A percentile compares a stretch with the other conserved stretches of the same genome.
Conservation (phyloP, 768 basidiomycete species). For the Phylloporus arenicola region DNA sequence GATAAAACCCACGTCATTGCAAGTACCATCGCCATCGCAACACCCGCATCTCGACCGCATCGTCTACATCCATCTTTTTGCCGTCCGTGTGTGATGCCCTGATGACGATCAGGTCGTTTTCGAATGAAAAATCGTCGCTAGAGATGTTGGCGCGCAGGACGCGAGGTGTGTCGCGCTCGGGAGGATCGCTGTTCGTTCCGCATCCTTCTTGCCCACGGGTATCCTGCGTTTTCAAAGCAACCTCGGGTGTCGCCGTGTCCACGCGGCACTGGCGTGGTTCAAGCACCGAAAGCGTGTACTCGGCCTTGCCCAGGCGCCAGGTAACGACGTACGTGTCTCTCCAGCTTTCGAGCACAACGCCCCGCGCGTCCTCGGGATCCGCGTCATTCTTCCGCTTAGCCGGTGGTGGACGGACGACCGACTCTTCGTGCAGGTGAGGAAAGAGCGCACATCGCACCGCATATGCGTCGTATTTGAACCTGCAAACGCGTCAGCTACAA, state of each 20-base stretch:
- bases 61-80: conserved; percentile 13
- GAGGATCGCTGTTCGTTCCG: background rate
- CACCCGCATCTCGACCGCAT: conserved; percentile 22
- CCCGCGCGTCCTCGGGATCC: conserved; percentile 13
- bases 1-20: conserved; percentile 5
- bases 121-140: conserved; percentile 20
- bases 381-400: conserved; percentile 23
- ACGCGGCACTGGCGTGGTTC: background rate
- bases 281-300: conserved; percentile 19
- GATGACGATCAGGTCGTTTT: conserved; percentile 17
- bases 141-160: conserved; percentile 16
- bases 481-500: conserved; percentile 16
- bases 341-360: conserved; percentile 24
- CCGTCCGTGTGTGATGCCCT: conserved; percentile 5
- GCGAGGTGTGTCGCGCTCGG: background rate
- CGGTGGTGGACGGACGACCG: conserved; percentile 12
- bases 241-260: background rate
- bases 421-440: conserved; percentile 26
- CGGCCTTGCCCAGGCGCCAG: conserved; percentile 5
- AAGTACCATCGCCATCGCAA: conserved; percentile 26
- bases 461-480: conserved; percentile 50
- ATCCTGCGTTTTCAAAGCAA: conserved; percentile 6
- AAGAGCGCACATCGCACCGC: conserved; percentile 42
- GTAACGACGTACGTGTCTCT: conserved; percentile 22
- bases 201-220: background rate